Evolutionary conservation across 768 basidiomycete genomes (phyloP).

Genomic region (Podaxis carcinomalis): DNA sequence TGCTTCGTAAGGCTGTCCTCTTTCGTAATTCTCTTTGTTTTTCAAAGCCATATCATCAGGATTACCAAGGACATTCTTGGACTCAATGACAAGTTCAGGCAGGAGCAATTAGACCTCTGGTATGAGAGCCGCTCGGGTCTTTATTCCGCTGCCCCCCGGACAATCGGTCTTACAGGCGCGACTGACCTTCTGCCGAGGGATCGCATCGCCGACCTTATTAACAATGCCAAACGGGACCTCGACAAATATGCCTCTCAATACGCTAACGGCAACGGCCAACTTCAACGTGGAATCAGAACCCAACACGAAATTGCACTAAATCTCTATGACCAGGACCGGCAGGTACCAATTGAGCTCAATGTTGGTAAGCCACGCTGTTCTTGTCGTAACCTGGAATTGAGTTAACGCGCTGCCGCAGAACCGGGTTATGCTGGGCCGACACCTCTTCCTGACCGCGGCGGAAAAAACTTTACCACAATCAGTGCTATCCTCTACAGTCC

Average conservation of each 20-base stretch:
- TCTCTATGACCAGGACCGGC: constrained; percentile 20
- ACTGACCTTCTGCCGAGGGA: constrained; percentile 21
- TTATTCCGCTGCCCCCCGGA: constrained; percentile 25
- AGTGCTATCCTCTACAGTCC: constrained; percentile 31
- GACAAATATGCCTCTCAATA: constrained; percentile 21
- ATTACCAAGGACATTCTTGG: constrained; percentile 23
- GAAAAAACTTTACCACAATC: constrained; percentile 26
- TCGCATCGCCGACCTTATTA: constrained; percentile 15
- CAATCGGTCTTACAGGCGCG: constrained; percentile 24
- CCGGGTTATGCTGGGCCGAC: constrained; percentile 30
- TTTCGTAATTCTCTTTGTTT: not conserved
- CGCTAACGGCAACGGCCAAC: constrained; percentile 26
- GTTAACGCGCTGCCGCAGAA: constrained; percentile 15
- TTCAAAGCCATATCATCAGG: constrained; percentile 9
- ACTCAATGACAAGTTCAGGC: constrained; percentile 18
- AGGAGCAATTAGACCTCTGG: constrained; percentile 24
- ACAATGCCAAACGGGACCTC: constrained; percentile 19
- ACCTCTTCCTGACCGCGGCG: constrained; percentile 17
- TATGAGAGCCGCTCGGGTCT: constrained; percentile 27
- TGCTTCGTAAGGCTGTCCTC: constrained; percentile 17
- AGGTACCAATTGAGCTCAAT: constrained; percentile 26
- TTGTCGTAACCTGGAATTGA: not conserved
- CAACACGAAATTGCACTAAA: constrained; percentile 23
- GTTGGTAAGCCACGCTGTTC: constrained; percentile 16
- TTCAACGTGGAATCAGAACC: constrained; percentile 25